Evolutionary conservation across 1,284 basidiomycete species (phyloP), one percentile per base, ranked within the genome.

Genomic region (Austroboletus novae-zelandiae): DNA sequence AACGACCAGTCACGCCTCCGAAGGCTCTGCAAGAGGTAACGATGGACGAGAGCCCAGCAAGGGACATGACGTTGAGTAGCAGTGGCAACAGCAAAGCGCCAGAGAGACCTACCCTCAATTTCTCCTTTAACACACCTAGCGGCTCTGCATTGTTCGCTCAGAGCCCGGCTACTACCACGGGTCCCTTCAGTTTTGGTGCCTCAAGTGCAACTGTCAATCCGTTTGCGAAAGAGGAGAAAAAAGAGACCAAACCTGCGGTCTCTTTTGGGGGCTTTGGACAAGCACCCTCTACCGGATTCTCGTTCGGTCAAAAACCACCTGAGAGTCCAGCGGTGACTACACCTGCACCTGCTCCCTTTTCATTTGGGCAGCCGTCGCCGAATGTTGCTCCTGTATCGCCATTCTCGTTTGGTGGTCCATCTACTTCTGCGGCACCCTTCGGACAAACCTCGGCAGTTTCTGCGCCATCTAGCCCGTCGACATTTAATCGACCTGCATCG

Each of bases 1-100:
- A 52, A 20, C 69, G 76, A 29, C 74, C 80, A 30, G 64, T 70
- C 4, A 84, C 81, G 9, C 83, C 81, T 14, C 83, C 83, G 2
- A 80, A 75, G 59, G 69, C 67, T 42, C 78, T 78, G 42, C 74
- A 79, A 48, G 84, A 83, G 55, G 77, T 83, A 58, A 77, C 68
- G 43, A 86, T 86, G 84, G 84, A 86, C 42, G 84, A 86, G 65
- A 86, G 84, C 55, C 84, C 84, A 1, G 79, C 74, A 4, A 73
- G 84, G 51, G 83, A 81, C 20, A 60, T 74, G 47, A 71, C 69
- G 50, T 63, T 60, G 14, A 76, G 72, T 55, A 68, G 64, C 17
- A 61, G 36, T 32, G 30, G 29, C 41, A 42, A 18, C 35, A 31
- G 46, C 18, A 67, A 67, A 41, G 52, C 64, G 49, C 54, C 60